Conservation (phyloP, 441 rosid species). For the Omphalea diandra region DNA sequence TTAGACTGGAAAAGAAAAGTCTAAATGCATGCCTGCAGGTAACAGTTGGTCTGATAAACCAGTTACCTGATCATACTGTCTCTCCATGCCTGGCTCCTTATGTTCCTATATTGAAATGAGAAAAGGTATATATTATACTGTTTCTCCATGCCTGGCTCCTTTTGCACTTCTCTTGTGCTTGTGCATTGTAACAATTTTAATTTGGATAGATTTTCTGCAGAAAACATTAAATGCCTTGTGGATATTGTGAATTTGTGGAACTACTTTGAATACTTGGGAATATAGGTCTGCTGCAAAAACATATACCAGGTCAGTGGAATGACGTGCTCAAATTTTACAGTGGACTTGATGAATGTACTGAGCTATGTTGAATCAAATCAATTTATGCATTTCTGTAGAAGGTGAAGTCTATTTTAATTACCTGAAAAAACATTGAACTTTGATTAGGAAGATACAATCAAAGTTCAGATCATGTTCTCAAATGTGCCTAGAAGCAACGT, state of each 20-base stretch:
- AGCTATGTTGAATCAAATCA: neutral
- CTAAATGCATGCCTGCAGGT: constrained; percentile 72
- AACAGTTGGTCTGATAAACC: constrained; percentile 52
- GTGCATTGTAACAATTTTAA: neutral
- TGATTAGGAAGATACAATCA: neutral
- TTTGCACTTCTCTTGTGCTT: neutral
- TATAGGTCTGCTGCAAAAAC: neutral
- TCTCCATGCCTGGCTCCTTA: constrained; percentile 91
- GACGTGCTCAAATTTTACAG: neutral
- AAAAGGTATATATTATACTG: constrained; percentile 36
- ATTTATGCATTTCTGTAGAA: neutral
- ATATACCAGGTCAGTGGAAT: constrained; percentile 21
- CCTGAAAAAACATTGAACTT: neutral
- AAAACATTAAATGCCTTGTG: constrained; percentile 11
- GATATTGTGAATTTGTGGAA: constrained; percentile 23
- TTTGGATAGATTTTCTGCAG: constrained; percentile 15
- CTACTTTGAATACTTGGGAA: neutral
- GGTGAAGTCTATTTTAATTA: neutral
- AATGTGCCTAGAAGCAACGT: neutral
- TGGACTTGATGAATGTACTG: neutral
- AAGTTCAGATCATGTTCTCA: neutral
- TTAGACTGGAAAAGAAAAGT: constrained; percentile 84
- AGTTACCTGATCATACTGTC: constrained; percentile 70
- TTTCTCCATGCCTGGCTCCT: neutral
- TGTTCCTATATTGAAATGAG: constrained; percentile 67